Percentiles rank a stretch among this genome's conserved stretches.
Evolutionary conservation across 805 yeast species (phyloP).

Genomic region (Yamadazyma ubonensis): DNA sequence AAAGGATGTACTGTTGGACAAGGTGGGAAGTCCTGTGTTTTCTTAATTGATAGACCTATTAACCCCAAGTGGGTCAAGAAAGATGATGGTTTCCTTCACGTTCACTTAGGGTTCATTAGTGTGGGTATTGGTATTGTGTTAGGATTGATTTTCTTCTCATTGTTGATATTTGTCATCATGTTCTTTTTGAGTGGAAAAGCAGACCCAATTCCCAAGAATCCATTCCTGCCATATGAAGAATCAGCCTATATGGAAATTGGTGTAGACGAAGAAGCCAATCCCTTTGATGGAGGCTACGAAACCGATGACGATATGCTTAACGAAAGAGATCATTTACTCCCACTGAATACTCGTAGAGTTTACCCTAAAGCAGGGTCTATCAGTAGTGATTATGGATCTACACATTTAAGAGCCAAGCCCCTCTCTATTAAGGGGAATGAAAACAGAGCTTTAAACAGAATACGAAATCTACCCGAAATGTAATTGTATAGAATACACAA

Average conservation of each 20-base stretch:
- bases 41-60: slow-evolving; percentile 67
- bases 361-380: slow-evolving; percentile 7
- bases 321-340: slow-evolving; percentile 33
- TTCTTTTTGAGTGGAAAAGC: slow-evolving; percentile 16
- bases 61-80: slow-evolving; percentile 58
- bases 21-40: slow-evolving; percentile 47
- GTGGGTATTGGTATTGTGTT: slow-evolving; percentile 63
- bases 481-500: slow-evolving; percentile 12
- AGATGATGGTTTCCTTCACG: slow-evolving; percentile 47
- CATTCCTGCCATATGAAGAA: slow-evolving; percentile 14
- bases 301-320: slow-evolving; percentile 39
- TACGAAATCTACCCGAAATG: slow-evolving; percentile 26
- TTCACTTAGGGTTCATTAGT: slow-evolving; percentile 67
- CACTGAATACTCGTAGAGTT: slow-evolving; percentile 13
- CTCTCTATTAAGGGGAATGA: slow-evolving; percentile 3
- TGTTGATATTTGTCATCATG: slow-evolving; percentile 21
- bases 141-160: slow-evolving; percentile 49
- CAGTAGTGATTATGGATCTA: slow-evolving; percentile 4
- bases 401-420: slow-evolving; percentile 3
- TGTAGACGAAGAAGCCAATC: slow-evolving; percentile 26
- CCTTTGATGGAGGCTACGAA: slow-evolving; percentile 41
- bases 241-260: slow-evolving; percentile 40
- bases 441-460: slow-evolving; percentile 1
- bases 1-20: slow-evolving; percentile 54
- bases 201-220: slow-evolving; percentile 8